Percentiles rank a stretch among this genome's conserved stretches.
phyloP scores from a whole-genome alignment of 2,329 filamentous ascomycete species.

The Nigrospora oryzae region DNA sequence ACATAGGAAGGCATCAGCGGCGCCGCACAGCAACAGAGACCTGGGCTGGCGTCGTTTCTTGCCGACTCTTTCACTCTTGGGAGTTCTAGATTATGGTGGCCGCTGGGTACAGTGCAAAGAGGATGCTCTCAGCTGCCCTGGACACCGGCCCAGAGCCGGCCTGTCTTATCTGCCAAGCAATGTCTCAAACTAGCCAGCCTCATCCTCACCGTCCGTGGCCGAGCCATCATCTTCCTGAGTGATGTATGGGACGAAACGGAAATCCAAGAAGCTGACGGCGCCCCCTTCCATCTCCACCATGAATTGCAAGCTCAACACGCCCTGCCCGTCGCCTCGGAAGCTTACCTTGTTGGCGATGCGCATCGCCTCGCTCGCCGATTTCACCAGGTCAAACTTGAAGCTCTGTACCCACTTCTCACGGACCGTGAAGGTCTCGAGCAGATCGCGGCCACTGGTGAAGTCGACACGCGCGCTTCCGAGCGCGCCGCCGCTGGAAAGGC shows the following conservation, averaged over 20 bases:
- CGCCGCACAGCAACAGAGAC: no score
- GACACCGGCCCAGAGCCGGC: no score
- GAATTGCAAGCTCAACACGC: slow-evolving; percentile 89
- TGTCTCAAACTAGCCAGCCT: slow-evolving; percentile 11
- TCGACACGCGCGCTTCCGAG: slow-evolving; percentile 57
- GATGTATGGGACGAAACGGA: slow-evolving; percentile 69
- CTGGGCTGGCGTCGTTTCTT: no score
- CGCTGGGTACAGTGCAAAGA: no score
- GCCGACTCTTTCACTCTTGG: no score
- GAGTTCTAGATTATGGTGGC: no score
- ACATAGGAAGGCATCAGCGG: no score
- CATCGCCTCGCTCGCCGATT: slow-evolving; percentile 87
- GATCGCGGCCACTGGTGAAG: slow-evolving; percentile 53
- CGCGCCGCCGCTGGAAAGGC: slow-evolving; percentile 58
- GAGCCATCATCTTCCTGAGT: slow-evolving; percentile 50
- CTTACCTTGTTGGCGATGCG: slow-evolving; percentile 86
- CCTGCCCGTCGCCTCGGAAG: slow-evolving; percentile 77
- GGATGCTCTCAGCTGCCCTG: no score
- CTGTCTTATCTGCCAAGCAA: no score
- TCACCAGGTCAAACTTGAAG: slow-evolving; percentile 83
- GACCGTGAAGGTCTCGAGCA: slow-evolving; percentile 70
- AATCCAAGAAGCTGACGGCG: slow-evolving; percentile 68
- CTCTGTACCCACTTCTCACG: slow-evolving; percentile 52
- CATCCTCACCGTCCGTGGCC: slow-evolving; percentile 29
- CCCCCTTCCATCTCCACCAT: slow-evolving; percentile 81